phyloP scores from a whole-genome alignment of 1,284 basidiomycete species.

The Cryptococcus hybrid region DNA sequence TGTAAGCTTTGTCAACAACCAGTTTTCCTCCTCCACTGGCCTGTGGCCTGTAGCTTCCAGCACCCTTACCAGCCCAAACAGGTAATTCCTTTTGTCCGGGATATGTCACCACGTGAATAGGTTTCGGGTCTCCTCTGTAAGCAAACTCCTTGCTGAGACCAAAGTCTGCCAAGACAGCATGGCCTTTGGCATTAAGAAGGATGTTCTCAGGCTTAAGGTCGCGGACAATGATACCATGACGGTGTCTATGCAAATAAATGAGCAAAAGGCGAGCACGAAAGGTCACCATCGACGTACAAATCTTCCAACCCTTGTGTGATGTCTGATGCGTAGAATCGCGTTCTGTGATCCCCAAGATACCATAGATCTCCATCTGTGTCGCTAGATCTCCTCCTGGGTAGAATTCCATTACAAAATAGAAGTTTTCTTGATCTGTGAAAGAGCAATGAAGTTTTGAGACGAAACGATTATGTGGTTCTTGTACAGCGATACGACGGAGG shows the following conservation, averaged over 20 bases:
- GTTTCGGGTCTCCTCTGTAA: conserved; percentile 40
- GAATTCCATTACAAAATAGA: conserved; percentile 74
- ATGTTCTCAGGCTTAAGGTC: conserved; percentile 63
- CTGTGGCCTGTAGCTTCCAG: conserved; percentile 19
- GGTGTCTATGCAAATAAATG: conserved; percentile 35
- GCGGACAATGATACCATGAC: conserved; percentile 52
- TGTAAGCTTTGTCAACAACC: conserved; percentile 26
- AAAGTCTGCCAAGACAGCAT: conserved; percentile 95
- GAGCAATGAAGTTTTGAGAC: conserved; percentile 93
- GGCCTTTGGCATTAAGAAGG: conserved; percentile 86
- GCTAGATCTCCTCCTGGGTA: conserved; percentile 95
- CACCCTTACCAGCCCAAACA: conserved; percentile 32
- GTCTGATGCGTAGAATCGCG: conserved; percentile 93
- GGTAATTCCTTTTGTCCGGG: conserved; percentile 20
- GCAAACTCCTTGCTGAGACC: conserved; percentile 56
- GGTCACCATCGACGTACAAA: conserved; percentile 50
- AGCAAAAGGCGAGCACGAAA: neutral
- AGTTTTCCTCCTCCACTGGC: conserved; percentile 15
- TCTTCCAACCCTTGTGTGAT: conserved; percentile 94
- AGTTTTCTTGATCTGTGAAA: conserved; percentile 92
- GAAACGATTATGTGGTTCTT: conserved; percentile 76
- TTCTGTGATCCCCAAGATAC: conserved; percentile 82
- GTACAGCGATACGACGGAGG: conserved; percentile 73
- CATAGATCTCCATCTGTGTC: conserved; percentile 93
- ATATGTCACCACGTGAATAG: conserved; percentile 27